phyloP scores from a whole-genome alignment of 1,139 yeast species.

The Nakaseomyces bracarensis region DNA sequence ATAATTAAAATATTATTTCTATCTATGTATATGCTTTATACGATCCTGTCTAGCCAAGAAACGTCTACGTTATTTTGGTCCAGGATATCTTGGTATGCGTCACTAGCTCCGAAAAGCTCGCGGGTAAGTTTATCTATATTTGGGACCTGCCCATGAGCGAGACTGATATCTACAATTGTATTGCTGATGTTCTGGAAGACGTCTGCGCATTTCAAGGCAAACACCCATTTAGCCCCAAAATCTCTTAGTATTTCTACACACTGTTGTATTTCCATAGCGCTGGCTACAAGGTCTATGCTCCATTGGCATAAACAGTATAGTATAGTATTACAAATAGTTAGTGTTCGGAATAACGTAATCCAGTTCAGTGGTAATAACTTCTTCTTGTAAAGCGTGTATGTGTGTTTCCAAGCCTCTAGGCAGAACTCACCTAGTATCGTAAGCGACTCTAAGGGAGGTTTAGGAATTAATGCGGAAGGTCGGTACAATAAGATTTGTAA shows the following conservation, averaged over 20 bases:
- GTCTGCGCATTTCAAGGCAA: constrained; percentile 39
- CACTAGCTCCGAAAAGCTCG: constrained; percentile 38
- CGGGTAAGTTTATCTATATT: constrained; percentile 36
- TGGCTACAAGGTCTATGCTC: constrained; percentile 39
- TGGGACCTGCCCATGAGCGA: constrained; percentile 35
- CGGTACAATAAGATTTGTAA: constrained; percentile 38
- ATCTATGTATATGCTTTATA: constrained; percentile 7
- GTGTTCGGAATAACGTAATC: constrained; percentile 41
- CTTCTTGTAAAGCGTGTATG: constrained; percentile 38
- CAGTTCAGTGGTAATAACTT: constrained; percentile 41
- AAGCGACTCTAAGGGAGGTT: constrained; percentile 35
- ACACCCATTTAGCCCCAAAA: constrained; percentile 41
- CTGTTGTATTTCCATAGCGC: constrained; percentile 39
- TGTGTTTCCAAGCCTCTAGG: constrained; percentile 36
- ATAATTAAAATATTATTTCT: no score
- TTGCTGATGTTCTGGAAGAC: constrained; percentile 38
- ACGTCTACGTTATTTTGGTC: constrained; percentile 38
- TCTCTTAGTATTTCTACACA: constrained; percentile 40
- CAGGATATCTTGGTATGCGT: constrained; percentile 40
- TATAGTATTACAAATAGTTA: constrained; percentile 40
- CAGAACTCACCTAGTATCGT: constrained; percentile 37
- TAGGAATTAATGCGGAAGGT: constrained; percentile 42
- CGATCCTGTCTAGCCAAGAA: constrained; percentile 32
- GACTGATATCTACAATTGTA: constrained; percentile 36
- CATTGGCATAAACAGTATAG: constrained; percentile 41